Percentiles rank a stretch among this genome's conserved stretches.
phyloP scores from a whole-genome alignment of 192 early-diverging fungal species.

The Podila epigama region DNA sequence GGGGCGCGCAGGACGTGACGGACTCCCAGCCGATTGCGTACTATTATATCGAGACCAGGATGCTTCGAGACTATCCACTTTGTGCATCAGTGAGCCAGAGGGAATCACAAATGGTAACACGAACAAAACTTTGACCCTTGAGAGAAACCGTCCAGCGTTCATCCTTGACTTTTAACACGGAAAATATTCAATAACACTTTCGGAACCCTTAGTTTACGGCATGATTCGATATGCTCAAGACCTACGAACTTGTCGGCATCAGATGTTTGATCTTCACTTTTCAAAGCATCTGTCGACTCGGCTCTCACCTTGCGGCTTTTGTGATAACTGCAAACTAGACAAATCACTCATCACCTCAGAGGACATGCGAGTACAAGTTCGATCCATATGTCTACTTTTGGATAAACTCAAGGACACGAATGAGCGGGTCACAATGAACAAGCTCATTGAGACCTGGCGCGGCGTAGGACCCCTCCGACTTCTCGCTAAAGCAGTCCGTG shows the following conservation, averaged over 20 bases:
- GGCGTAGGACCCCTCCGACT: constrained; percentile 43
- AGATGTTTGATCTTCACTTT: constrained; percentile 65
- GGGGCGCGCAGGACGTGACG: constrained; percentile 78
- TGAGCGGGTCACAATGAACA: constrained; percentile 58
- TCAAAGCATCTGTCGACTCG: constrained; percentile 40
- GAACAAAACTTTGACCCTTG: too few species aligned
- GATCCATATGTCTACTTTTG: constrained; percentile 40
- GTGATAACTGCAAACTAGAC: constrained; percentile 55
- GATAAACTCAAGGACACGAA: constrained; percentile 30
- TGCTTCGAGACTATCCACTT: constrained; percentile 64
- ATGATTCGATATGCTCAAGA: constrained; percentile 74
- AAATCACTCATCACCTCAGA: constrained; percentile 37
- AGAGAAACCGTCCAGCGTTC: too few species aligned
- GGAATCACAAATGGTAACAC: constrained; percentile 62
- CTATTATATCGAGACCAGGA: constrained; percentile 72
- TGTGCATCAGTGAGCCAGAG: constrained; percentile 65
- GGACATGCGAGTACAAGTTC: constrained; percentile 55
- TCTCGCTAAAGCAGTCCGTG: constrained; percentile 41
- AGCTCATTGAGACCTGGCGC: constrained; percentile 55
- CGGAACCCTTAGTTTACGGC: constrained; percentile 49
- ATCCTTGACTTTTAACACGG: background rate
- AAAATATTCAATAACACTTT: background rate
- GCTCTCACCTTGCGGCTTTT: constrained; percentile 45
- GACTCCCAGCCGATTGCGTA: constrained; percentile 70
- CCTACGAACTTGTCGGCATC: constrained; percentile 65